A percentile compares a stretch with the other conserved stretches of the same genome.
Evolutionary conservation across 768 basidiomycete species (phyloP).

Genomic region (Agrocybe chaxingu): DNA sequence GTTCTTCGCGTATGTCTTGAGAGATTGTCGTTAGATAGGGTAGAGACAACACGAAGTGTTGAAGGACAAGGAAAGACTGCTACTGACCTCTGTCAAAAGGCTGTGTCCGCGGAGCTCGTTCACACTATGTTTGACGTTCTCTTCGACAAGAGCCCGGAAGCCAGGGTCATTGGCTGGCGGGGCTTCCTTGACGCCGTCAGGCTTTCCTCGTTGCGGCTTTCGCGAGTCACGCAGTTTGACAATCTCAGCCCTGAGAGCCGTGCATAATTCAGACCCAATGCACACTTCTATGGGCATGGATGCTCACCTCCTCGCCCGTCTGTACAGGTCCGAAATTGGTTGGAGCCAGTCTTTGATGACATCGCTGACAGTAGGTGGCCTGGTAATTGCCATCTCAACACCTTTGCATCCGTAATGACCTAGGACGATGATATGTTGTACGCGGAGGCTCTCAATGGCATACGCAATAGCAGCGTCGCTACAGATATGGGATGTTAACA

Average conservation of each 20-base stretch:
- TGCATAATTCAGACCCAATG: not conserved
- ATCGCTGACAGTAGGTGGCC: conserved; percentile 16
- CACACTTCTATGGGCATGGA: not conserved
- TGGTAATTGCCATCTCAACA: conserved; percentile 28
- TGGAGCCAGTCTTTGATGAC: conserved; percentile 28
- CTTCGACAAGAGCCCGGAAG: conserved; percentile 41
- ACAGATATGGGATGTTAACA: not conserved
- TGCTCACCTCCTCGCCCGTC: conserved; percentile 25
- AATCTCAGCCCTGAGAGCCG: conserved; percentile 26
- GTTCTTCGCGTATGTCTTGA: conserved; percentile 15
- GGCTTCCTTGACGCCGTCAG: conserved; percentile 17
- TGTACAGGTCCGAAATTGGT: conserved; percentile 29
- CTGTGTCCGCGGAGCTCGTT: conserved; percentile 35
- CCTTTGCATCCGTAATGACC: conserved; percentile 38
- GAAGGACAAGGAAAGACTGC: too few species aligned
- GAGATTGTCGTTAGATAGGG: conserved; percentile 1
- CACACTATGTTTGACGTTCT: conserved; percentile 46
- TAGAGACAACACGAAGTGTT: too few species aligned
- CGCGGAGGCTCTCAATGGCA: conserved; percentile 28
- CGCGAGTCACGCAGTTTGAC: conserved; percentile 29
- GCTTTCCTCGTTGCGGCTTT: conserved; percentile 25
- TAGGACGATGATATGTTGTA: conserved; percentile 35
- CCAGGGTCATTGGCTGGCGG: conserved; percentile 26
- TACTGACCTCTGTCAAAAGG: conserved; percentile 27
- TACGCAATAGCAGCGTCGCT: conserved; percentile 33